These are phyloP conservation scores for Krasilnikovozyma curviuscula DNA, from an alignment of 768 basidiomycete species.

Conservation along the genomic window DNA sequence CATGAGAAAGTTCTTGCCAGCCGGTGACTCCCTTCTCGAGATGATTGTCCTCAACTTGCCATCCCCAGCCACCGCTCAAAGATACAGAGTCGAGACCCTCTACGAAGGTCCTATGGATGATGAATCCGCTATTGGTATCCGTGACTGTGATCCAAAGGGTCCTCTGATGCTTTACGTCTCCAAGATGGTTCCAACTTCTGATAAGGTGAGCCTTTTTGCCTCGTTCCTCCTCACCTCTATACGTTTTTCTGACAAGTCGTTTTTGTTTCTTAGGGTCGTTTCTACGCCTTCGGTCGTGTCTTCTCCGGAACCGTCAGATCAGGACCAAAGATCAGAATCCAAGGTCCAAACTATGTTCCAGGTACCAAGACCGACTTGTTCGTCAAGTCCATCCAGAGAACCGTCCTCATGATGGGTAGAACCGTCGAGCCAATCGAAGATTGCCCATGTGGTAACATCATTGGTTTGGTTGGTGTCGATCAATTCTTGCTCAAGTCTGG, in stretches of 20 bases:
- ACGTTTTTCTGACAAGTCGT: no score
- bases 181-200: slow-evolving; percentile 99
- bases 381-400: slow-evolving; percentile 94
- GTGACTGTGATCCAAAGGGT: slow-evolving; percentile 89
- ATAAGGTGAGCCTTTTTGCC: no score
- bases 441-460: slow-evolving; percentile 95
- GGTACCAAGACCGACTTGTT: slow-evolving; percentile 98
- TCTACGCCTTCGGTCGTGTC: slow-evolving; percentile 99
- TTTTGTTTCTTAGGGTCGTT: no score
- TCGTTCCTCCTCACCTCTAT: no score
- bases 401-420: slow-evolving; percentile 99
- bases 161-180: slow-evolving; percentile 97
- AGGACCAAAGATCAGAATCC: slow-evolving; percentile 97
- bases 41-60: slow-evolving; percentile 99
- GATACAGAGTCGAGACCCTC: slow-evolving; percentile 96
- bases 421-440: slow-evolving; percentile 97
- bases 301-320: slow-evolving; percentile 95
- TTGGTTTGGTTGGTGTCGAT: slow-evolving; percentile 98
- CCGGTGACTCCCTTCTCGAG: slow-evolving; percentile 93
- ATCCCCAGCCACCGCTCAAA: slow-evolving; percentile 88
- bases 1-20: slow-evolving; percentile 99
- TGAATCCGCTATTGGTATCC: slow-evolving; percentile 93
- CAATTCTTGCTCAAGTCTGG: slow-evolving; percentile 99
- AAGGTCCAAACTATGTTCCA: slow-evolving; percentile 95
- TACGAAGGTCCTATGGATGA: slow-evolving; percentile 99